Evolutionary conservation across 2,329 filamentous ascomycete genomes (phyloP).

Genomic region (Helicocarpus griseus): DNA sequence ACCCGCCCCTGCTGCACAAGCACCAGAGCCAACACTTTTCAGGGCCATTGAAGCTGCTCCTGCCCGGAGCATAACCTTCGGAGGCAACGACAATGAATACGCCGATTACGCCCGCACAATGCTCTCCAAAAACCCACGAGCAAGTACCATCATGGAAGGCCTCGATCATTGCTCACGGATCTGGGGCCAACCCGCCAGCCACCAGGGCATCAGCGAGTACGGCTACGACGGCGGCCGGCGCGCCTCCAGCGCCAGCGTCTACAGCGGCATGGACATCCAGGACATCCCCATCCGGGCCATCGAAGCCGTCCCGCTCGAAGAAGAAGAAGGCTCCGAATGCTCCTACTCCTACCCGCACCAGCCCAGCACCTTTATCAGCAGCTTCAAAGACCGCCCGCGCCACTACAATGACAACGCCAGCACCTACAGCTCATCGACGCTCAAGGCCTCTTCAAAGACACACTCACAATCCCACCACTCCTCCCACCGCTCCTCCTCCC

Average conservation of each 20-base stretch:
- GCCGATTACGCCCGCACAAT: slow-evolving; percentile 25
- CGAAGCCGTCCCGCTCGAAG: slow-evolving; percentile 26
- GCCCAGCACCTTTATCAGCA: slow-evolving; percentile 34
- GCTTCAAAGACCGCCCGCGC: slow-evolving; percentile 23
- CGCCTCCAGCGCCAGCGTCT: slow-evolving; percentile 29
- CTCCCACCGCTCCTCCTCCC: slow-evolving; percentile 5
- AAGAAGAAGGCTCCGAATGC: slow-evolving; percentile 15
- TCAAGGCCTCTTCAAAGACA: slow-evolving; percentile 12
- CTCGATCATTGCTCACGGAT: slow-evolving; percentile 19
- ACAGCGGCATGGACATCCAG: slow-evolving; percentile 20
- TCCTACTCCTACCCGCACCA: slow-evolving; percentile 12
- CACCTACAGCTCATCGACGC: slow-evolving; percentile 27
- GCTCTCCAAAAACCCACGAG: slow-evolving; percentile 31
- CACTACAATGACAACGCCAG: slow-evolving; percentile 20
- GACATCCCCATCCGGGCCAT: slow-evolving; percentile 31
- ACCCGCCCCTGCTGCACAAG: slow-evolving; percentile 14
- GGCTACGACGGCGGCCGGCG: slow-evolving; percentile 18
- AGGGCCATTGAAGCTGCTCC: slow-evolving; percentile 26
- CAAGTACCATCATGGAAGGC: slow-evolving; percentile 33
- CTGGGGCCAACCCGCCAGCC: slow-evolving; percentile 8
- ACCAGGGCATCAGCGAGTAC: slow-evolving; percentile 4
- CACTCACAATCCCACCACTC: slow-evolving; percentile 2
- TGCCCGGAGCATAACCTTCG: slow-evolving; percentile 19
- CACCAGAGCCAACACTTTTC: slow-evolving; percentile 18
- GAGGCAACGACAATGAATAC: slow-evolving; percentile 19